Evolutionary conservation across 257 asterid species (phyloP), one percentile per base, ranked within the genome.

Genomic region (Ocimum tenuiflorum): DNA sequence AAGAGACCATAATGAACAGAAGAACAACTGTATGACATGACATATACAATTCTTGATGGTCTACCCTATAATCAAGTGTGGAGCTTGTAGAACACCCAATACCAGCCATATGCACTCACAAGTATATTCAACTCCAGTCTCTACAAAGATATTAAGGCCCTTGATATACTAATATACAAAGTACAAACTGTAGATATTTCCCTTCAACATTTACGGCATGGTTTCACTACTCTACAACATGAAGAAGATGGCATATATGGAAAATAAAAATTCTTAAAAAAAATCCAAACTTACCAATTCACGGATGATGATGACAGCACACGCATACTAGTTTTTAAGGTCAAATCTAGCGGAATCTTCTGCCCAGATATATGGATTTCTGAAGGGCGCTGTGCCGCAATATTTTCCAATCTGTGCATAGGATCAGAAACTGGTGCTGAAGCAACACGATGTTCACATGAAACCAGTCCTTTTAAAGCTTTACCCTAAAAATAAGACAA

Each of bases 391-490:
- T 78, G 78, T 15, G 70, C 68, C 57, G 54, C 73, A 63, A 55
- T 45, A 62, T 70, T 64, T 51, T 71, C 75, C 63, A 36, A 56
- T 74, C 63, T 75, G 65, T 75, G 80, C 51, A 65, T 66, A 69
- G 77, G 73, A 60, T 79, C 85, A 19, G 57, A 60, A 51, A 46
- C 71, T 54, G 73, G 77, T 58, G 77, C 76, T 59, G 90, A 71
- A 72, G 77, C 50, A 78, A 64, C 69, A 70, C 57, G 80, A 77
- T 86, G 64, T 67, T 82, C 85, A 59, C 81, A 79, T 46, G 90
- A 74, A 67, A 85, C 84, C 81, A 94, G 75, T 43, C 90, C 94
- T 74, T 80, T 86, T 75, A 94, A 81, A 66, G 96, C 94, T 79
- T 83, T 83, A 67, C 86, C 94, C 97, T 94, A 77, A 51, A 42